Evolutionary conservation across 75 land plant genomes (phyloP).

Genomic region (Selaginella tamariscina): DNA sequence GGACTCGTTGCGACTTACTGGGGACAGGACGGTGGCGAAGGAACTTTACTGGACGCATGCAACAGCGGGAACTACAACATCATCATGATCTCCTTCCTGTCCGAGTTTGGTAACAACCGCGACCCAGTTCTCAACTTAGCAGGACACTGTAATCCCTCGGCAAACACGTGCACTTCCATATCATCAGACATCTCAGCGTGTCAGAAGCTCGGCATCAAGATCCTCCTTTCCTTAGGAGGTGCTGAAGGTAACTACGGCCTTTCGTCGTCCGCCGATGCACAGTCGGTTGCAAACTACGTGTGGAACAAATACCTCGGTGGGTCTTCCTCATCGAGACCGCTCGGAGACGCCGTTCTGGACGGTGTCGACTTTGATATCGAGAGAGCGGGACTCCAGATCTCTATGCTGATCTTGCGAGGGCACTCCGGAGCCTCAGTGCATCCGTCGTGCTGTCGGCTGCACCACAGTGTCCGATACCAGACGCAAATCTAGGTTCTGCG

Average conservation of each 20-base stretch:
- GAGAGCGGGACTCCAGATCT: neutral
- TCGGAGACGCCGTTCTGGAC: slow-evolving; percentile 6
- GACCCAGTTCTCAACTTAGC: neutral
- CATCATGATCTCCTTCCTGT: neutral
- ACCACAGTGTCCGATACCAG: neutral
- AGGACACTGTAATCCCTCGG: neutral
- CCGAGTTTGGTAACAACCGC: neutral
- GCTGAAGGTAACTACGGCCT: neutral
- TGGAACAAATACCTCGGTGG: slow-evolving; percentile 4
- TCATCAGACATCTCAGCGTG: neutral
- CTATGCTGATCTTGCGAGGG: neutral
- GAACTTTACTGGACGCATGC: neutral
- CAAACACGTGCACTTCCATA: neutral
- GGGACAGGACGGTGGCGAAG: slow-evolving; percentile 6
- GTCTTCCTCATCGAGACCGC: neutral
- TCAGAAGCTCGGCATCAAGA: neutral
- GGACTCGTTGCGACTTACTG: neutral
- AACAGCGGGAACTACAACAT: neutral
- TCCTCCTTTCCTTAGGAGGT: neutral
- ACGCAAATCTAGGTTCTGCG: neutral
- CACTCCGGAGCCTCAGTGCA: neutral
- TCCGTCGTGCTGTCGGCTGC: slow-evolving; percentile 10
- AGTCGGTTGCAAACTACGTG: neutral
- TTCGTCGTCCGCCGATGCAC: neutral
- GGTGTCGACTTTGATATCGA: slow-evolving; percentile 12